Evolutionary conservation across 768 basidiomycete species (phyloP).

Genomic region (Agaricus blazei): DNA sequence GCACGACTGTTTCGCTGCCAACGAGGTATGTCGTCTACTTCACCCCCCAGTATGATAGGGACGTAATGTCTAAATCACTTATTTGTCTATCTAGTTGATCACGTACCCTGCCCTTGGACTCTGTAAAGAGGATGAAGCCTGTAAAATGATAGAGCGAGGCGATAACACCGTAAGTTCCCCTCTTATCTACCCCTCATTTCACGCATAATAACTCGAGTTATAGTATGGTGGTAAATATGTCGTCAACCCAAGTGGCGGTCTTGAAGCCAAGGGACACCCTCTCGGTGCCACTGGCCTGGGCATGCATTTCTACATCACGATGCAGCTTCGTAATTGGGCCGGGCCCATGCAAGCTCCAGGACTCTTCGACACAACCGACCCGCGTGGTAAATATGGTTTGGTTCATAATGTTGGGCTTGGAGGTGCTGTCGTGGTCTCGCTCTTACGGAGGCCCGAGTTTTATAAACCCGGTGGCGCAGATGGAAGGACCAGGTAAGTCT

Average conservation of each 20-base stretch:
- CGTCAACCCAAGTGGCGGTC: slow-evolving; percentile 78
- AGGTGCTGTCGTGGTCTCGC: slow-evolving; percentile 71
- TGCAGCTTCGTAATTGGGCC: slow-evolving; percentile 79
- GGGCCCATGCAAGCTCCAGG: slow-evolving; percentile 80
- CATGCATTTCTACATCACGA: slow-evolving; percentile 85
- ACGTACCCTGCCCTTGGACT: slow-evolving; percentile 80
- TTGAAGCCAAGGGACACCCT: slow-evolving; percentile 88
- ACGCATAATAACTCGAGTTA: not conserved
- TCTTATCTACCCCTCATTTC: not conserved
- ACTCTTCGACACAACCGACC: slow-evolving; percentile 56
- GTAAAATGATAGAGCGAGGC: slow-evolving; percentile 65
- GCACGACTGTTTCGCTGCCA: slow-evolving; percentile 82
- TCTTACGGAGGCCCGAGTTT: slow-evolving; percentile 76
- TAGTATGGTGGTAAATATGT: slow-evolving; percentile 85
- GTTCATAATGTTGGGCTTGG: slow-evolving; percentile 84
- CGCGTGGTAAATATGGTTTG: slow-evolving; percentile 72
- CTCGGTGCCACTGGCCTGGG: slow-evolving; percentile 79
- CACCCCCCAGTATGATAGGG: too few relatives aligned
- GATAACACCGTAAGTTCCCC: slow-evolving; percentile 65
- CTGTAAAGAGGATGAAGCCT: slow-evolving; percentile 59
- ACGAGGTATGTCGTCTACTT: slow-evolving; percentile 46
- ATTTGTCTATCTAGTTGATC: slow-evolving; percentile 47
- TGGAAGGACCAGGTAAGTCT: slow-evolving; percentile 54
- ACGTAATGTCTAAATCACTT: not conserved
- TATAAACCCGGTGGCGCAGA: slow-evolving; percentile 61